Conservation (phyloP, 129 eudicot species). For the Ambrosia artemisiifolia region DNA sequence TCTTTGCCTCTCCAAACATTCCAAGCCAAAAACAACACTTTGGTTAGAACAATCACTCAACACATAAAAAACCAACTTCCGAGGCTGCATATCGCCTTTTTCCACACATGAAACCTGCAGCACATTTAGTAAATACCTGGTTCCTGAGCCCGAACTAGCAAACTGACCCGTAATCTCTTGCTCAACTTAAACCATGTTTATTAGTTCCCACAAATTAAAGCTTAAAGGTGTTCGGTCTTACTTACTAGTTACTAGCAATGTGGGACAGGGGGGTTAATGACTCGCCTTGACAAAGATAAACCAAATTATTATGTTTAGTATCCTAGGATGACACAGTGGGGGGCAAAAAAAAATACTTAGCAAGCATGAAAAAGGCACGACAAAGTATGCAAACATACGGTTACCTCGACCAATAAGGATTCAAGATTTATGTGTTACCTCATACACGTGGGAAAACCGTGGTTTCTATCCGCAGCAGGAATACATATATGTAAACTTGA, state of each 20-base stretch:
- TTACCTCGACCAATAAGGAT: constrained; percentile 16
- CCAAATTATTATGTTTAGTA: background rate
- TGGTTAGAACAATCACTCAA: background rate
- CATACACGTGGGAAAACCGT: constrained; percentile 35
- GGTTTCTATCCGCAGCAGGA: constrained; percentile 54
- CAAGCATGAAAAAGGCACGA: constrained; percentile 6
- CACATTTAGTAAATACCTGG: background rate
- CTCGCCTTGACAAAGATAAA: constrained; percentile 1
- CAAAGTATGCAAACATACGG: constrained; percentile 15
- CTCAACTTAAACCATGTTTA: background rate
- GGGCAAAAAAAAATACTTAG: background rate
- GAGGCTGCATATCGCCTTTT: background rate
- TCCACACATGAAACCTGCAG: background rate
- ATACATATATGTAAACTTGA: constrained; percentile 37
- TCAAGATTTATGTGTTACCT: constrained; percentile 29
- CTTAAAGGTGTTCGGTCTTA: background rate
- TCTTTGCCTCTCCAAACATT: background rate
- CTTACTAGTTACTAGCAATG: background rate
- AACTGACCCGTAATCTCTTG: background rate
- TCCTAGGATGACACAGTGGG: background rate
- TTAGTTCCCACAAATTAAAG: background rate
- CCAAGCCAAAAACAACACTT: background rate
- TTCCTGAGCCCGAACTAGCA: background rate
- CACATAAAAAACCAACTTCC: background rate
- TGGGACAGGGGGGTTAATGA: background rate